Percentiles rank a stretch among this genome's conserved stretches.
Evolutionary conservation across 2,329 filamentous ascomycete genomes (phyloP).

Genomic region (Nannizzia gypsea): DNA sequence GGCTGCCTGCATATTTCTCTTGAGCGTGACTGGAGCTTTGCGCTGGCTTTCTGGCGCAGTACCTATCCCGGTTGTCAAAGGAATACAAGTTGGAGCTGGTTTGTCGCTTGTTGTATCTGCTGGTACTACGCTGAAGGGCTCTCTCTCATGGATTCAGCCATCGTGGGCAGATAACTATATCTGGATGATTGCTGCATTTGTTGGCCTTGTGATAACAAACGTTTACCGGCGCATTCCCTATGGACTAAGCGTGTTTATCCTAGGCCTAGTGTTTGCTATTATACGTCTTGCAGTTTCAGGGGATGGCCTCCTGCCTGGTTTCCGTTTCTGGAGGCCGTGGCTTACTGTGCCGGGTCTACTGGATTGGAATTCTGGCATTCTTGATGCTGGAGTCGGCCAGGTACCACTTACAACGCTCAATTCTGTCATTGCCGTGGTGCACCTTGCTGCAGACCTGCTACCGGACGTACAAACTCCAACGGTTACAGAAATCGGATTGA

Average conservation of each 20-base stretch:
- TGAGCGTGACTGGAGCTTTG: constrained; percentile 70
- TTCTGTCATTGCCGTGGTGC: constrained; percentile 76
- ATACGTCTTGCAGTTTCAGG: constrained; percentile 22
- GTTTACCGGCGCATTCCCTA: constrained; percentile 59
- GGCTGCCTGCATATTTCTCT: constrained; percentile 56
- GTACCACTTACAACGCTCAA: constrained; percentile 86
- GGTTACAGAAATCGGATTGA: constrained; percentile 66
- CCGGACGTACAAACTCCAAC: constrained; percentile 56
- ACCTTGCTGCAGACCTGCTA: constrained; percentile 65
- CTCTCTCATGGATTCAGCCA: constrained; percentile 56
- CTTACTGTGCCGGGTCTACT: constrained; percentile 35
- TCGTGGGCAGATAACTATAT: constrained; percentile 63
- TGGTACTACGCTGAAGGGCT: constrained; percentile 54
- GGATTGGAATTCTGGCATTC: constrained; percentile 43
- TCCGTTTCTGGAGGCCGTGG: constrained; percentile 51
- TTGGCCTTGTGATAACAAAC: constrained; percentile 57
- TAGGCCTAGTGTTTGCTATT: constrained; percentile 56
- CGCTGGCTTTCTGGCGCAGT: constrained; percentile 60
- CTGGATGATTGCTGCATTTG: constrained; percentile 63
- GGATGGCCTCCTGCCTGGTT: constrained; percentile 36
- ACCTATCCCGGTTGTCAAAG: constrained; percentile 80
- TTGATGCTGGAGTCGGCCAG: constrained; percentile 67
- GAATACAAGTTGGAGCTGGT: constrained; percentile 87
- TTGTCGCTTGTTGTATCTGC: constrained; percentile 71
- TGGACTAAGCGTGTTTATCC: constrained; percentile 57